These are phyloP conservation scores for Penicillium sp. DNA, from an alignment of 2,329 filamentous ascomycete genomes.

Conservation along the genomic window DNA sequence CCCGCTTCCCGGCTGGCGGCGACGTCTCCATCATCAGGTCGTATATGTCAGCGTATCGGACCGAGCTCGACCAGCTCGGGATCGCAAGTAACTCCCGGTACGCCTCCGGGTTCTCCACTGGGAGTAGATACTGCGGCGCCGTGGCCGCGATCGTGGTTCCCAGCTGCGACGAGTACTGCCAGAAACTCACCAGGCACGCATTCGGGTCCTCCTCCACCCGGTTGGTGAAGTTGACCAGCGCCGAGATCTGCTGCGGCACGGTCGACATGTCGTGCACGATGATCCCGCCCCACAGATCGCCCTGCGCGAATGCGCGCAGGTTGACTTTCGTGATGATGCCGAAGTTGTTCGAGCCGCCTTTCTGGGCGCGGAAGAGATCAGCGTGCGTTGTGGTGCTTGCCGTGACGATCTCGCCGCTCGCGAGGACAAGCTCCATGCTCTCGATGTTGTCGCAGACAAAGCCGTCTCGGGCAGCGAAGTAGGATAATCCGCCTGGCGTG, in stretches of 20 bases:
- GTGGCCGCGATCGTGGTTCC: no score
- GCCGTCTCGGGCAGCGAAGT: constrained; percentile 48
- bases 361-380: constrained; percentile 54
- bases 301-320: constrained; percentile 16
- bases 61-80: no score
- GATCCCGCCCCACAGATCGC: constrained; percentile 26
- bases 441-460: constrained; percentile 52
- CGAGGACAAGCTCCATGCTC: constrained; percentile 54
- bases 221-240: constrained; percentile 12
- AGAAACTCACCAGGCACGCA: no score
- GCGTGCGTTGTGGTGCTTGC: constrained; percentile 44
- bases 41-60: no score
- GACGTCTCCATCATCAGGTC: no score
- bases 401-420: constrained; percentile 49
- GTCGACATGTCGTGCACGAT: constrained; percentile 17
- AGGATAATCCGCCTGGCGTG: constrained; percentile 52
- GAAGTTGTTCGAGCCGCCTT: constrained; percentile 58
- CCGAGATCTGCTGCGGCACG: constrained; percentile 9
- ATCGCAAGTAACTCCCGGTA: no score
- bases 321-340: constrained; percentile 39
- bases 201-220: background rate
- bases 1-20: no score
- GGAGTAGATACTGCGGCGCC: no score
- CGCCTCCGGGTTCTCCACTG: no score
- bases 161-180: no score